phyloP scores from a whole-genome alignment of 495 filamentous ascomycete species.

The Neurospora tetraspora region DNA sequence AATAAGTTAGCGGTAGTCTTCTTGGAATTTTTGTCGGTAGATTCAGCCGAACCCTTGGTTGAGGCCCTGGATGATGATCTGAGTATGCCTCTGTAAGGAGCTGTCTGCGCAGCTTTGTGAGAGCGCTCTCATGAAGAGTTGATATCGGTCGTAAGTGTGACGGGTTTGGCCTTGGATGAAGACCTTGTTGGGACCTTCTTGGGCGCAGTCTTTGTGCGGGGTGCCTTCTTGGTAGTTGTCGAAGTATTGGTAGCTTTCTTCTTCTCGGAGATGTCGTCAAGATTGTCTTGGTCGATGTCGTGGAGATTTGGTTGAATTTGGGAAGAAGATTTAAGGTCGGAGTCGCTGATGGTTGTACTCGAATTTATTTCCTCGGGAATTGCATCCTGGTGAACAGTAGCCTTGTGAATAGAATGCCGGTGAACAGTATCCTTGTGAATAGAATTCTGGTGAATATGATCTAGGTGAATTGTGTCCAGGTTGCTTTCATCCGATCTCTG shows the following conservation, averaged over 20 bases:
- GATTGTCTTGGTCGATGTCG: no score
- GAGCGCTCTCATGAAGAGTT: neutral
- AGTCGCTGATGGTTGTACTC: neutral
- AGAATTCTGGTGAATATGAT: neutral
- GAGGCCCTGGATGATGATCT: neutral
- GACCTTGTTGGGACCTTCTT: neutral
- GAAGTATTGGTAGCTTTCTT: neutral
- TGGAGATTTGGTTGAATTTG: neutral
- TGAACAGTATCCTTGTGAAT: no score
- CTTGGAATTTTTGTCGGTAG: neutral
- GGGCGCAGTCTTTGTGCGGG: neutral
- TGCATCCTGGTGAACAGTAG: no score
- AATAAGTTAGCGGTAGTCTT: neutral
- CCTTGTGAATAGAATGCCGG: no score
- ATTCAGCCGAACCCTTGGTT: no score
- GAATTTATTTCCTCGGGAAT: neutral
- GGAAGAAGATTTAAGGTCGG: neutral
- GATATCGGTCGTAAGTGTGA: fast-evolving
- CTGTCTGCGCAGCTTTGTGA: neutral
- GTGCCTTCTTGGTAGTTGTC: neutral
- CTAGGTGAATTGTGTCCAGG: neutral
- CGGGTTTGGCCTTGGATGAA: neutral
- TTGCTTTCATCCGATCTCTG: neutral
- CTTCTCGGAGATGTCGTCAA: neutral
- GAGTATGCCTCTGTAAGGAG: neutral